Evolutionary conservation across 257 asterid species (phyloP).

Genomic region (Solanum stenotomum): DNA sequence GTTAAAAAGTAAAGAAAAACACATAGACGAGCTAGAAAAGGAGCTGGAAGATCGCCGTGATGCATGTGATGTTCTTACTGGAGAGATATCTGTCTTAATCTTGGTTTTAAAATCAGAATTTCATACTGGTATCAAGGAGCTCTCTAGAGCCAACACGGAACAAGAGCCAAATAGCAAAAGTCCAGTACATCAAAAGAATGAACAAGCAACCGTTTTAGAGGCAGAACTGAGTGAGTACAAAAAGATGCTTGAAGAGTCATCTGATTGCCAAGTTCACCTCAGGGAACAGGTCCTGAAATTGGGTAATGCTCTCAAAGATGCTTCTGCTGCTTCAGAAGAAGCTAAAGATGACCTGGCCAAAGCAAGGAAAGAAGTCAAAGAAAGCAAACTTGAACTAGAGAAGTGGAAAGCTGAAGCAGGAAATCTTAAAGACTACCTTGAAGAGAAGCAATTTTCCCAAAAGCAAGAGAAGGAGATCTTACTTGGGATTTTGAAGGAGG

Average conservation of each 20-base stretch:
- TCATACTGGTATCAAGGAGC: not conserved
- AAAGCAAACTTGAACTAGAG: not conserved
- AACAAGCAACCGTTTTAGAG: not conserved
- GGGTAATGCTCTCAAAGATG: not conserved
- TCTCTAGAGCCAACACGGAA: not conserved
- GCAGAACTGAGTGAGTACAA: not conserved
- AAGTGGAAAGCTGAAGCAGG: not conserved
- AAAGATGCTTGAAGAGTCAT: not conserved
- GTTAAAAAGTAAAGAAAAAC: not conserved
- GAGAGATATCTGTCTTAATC: not conserved
- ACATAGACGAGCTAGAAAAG: not conserved
- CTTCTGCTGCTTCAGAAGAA: not conserved
- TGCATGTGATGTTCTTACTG: not conserved
- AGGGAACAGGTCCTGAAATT: not conserved
- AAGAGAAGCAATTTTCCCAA: not conserved
- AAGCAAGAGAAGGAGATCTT: not conserved
- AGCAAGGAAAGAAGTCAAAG: not conserved
- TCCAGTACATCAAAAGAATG: not conserved
- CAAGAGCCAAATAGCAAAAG: not conserved
- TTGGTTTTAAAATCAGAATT: not conserved
- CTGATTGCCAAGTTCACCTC: not conserved
- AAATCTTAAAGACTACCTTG: not conserved
- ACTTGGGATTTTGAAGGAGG: not conserved
- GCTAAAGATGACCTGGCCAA: not conserved
- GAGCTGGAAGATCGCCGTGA: not conserved